Evolutionary conservation across 2,329 filamentous ascomycete species (phyloP), one percentile per base, ranked within the genome.

Genomic region (Aspergillus caelatus): DNA sequence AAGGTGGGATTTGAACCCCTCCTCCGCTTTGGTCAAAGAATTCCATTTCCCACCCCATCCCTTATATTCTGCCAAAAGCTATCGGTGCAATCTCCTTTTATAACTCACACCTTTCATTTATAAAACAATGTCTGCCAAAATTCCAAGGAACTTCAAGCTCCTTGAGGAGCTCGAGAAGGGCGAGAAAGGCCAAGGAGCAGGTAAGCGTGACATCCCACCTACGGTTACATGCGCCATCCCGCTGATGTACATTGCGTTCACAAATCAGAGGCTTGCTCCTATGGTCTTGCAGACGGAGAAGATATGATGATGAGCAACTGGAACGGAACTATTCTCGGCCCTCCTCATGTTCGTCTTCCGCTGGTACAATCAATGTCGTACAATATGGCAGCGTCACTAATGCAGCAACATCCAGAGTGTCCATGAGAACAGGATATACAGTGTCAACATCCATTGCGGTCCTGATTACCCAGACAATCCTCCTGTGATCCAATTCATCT

Each of bases 361-460:
- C 57, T 32, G 16, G 28, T 21, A 57, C 23, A 34, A 23, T 16
- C 48, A 43, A 41, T 26, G 54, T 62, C 58, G 43, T 58, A 41
- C 56, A 23, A 26, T 58, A 50, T 34, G 26, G 28, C 39, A 54
- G 45, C 26, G 58, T 61, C n/a, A 53, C 70, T 68, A 65, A 73
- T 58, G 28, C 43, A 36, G 61, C 50, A 26, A 7, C n/a, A 23
- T 55, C 48, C 74, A 95, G 92, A 96, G 93, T 80, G 93, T 90
- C 66, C 94, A 98, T 78, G 95, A 99, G 85, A 99, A 99, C 82
- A 91, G 95, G 74, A 99, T 99, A 82, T 99, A 99, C 85, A 96
- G 93, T 71, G 87, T 99, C 73, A 96, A 94, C 81, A 97, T 99
- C 83, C 91, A 96, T 83, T 99, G 95, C 83, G 94, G 93, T 66